Base-by-base conservation (phyloP, 1,284 basidiomycete species). In the Puccinia hordei region DNA sequence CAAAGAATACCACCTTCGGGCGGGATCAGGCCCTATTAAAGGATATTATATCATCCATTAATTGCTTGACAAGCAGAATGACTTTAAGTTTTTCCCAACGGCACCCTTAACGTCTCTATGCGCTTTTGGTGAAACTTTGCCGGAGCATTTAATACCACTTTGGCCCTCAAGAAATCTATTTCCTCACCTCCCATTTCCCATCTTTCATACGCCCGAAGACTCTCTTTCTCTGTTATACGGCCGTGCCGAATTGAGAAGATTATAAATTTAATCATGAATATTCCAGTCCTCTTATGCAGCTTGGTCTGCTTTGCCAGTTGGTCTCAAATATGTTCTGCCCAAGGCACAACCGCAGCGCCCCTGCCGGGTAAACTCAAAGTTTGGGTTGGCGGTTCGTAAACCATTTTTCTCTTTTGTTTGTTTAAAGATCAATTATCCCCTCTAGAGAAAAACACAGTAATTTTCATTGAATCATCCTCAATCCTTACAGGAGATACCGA, bases 301-400 rank as follows among this genome's bases (percentile, higher is more conserved):
- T 63, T 63, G 33, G 33, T 63, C 59, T 35, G 59, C 59, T 27
- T 63, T 22, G 59, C 33, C 13, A 22, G 33, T 35, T 35, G 33
- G 59, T 38, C 59, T 22, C 33, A 63, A 38, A 38, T 35, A 63
- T 63, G 59, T 22, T 38, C 33, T 38, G 33, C 59, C 2, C 59
- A 63, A 63, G 30, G 9, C 57, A 33, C 57, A 30, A 59, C n/a
- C 17, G 9, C 4, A 13, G 57, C 57, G 24, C 27, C 24, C 27
- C 27, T 44, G 17, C 35, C 63, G 9, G 41, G 22, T 46, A 68
- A 41, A 15, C 27, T 68, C 8, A 44, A 68, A n/a, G 19, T 68
- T n/a, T 68, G 5, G 19, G 66, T 68, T 49, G 66, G 66, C 8
- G 38, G 66, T 68, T 35, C 41, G 66, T 49, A 6, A 44, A 6